These are phyloP conservation scores for Suillus bovinus DNA, from an alignment of 768 basidiomycete species.

Conservation along the genomic window DNA sequence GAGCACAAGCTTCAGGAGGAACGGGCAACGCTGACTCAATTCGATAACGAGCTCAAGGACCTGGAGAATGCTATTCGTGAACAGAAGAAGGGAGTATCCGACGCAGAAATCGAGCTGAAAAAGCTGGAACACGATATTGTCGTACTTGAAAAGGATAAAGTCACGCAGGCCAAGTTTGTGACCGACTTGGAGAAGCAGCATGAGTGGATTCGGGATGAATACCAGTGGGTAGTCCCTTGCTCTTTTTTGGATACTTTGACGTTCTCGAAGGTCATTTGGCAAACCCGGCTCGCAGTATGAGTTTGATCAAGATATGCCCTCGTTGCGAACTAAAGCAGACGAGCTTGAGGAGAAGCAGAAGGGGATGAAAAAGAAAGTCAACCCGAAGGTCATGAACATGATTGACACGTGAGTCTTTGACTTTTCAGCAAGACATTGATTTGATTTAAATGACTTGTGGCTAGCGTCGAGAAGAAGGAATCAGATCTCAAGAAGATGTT, in stretches of 20 bases:
- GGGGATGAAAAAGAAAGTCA: conserved; percentile 93
- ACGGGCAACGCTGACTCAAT: conserved; percentile 82
- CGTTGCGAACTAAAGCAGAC: conserved; percentile 60
- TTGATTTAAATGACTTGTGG: neutral
- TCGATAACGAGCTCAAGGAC: conserved; percentile 84
- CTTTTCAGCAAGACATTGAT: neutral
- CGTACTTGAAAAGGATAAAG: conserved; percentile 63
- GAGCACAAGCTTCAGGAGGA: conserved; percentile 80
- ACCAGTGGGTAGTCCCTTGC: conserved; percentile 57
- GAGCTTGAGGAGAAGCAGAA: conserved; percentile 80
- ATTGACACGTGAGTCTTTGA: conserved; percentile 78
- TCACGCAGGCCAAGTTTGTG: conserved; percentile 49
- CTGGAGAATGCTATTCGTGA: conserved; percentile 81
- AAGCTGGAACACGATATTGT: conserved; percentile 72
- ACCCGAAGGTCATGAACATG: conserved; percentile 94
- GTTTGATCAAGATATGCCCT: conserved; percentile 64
- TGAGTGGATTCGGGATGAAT: conserved; percentile 88
- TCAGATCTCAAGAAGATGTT: conserved; percentile 85
- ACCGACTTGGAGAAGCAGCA: conserved; percentile 76
- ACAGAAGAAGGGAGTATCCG: conserved; percentile 69
- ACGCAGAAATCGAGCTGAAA: conserved; percentile 65
- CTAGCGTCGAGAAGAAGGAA: conserved; percentile 93
- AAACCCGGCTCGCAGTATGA: conserved; percentile 80
- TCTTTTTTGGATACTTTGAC: neutral
- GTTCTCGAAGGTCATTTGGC: conserved; percentile 70